Evolutionary conservation across 176 grass and related monocot genomes (phyloP).

Genomic region (Eragrostis curvula): DNA sequence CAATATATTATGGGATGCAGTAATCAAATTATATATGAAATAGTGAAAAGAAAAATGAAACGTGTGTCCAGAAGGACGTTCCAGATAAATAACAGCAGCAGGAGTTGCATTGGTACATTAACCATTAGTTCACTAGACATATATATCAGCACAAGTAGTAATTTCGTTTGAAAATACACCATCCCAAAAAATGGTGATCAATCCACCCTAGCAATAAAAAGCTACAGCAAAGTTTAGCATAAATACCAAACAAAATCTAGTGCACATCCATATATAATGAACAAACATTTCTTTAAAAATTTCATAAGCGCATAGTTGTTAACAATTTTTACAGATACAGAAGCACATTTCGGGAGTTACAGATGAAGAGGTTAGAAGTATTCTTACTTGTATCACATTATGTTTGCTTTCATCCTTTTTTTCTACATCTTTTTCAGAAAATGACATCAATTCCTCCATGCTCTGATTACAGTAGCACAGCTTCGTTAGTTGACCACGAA

Average conservation of each 20-base stretch:
- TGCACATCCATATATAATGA: neutral
- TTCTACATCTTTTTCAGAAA: conserved; percentile 57
- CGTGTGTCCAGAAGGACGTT: conserved; percentile 6
- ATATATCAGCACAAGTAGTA: conserved; percentile 1
- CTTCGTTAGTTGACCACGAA: conserved; percentile 12
- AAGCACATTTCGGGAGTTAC: conserved; percentile 10
- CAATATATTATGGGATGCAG: conserved; percentile 20
- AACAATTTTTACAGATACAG: conserved; percentile 17
- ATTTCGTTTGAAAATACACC: conserved; percentile 20
- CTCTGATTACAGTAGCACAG: conserved; percentile 59
- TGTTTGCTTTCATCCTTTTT: conserved; percentile 52
- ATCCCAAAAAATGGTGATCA: conserved; percentile 9
- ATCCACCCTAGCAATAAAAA: conserved; percentile 13
- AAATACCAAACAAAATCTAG: neutral
- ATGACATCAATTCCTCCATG: conserved; percentile 80
- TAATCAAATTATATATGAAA: conserved; percentile 19
- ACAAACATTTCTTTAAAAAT: conserved; percentile 4
- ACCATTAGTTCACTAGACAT: neutral
- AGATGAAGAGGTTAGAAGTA: conserved; percentile 17
- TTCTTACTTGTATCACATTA: conserved; percentile 53
- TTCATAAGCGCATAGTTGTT: conserved; percentile 12
- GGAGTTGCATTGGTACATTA: neutral
- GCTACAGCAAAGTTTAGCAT: neutral
- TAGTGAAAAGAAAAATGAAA: conserved; percentile 24
- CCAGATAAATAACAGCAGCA: neutral